phyloP scores from a whole-genome alignment of 768 basidiomycete genomes.

The Leucogyrophana mollusca region DNA sequence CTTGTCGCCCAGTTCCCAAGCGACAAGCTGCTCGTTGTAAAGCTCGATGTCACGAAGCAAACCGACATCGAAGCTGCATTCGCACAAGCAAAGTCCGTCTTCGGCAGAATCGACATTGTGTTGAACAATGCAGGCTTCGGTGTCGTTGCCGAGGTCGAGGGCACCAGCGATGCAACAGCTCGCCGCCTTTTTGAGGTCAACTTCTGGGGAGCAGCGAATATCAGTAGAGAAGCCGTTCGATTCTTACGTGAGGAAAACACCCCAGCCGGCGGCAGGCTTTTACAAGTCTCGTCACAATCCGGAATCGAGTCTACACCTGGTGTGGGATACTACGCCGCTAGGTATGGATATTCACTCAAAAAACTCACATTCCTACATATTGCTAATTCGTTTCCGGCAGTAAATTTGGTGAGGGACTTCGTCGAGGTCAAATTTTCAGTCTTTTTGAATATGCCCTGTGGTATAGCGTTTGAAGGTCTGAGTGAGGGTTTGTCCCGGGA shows the following conservation, averaged over 20 bases:
- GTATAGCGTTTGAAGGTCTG: slow-evolving; percentile 12
- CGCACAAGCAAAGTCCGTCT: slow-evolving; percentile 23
- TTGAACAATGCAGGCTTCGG: slow-evolving; percentile 40
- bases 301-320: slow-evolving; percentile 1
- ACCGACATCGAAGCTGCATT: slow-evolving; percentile 35
- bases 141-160: slow-evolving; percentile 33
- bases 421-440: too few species aligned
- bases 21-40: slow-evolving; percentile 32
- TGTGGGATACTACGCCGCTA: slow-evolving; percentile 10
- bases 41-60: slow-evolving; percentile 36
- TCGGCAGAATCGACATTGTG: slow-evolving; percentile 43
- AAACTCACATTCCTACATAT: too few species aligned
- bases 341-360: slow-evolving; percentile 2
- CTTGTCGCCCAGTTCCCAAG: slow-evolving; percentile 22
- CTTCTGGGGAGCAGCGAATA: slow-evolving; percentile 28
- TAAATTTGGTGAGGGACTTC: too few species aligned
- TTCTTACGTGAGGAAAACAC: slow-evolving; percentile 36
- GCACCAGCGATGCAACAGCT: slow-evolving; percentile 26
- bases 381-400: too few species aligned
- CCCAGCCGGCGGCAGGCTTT: slow-evolving; percentile 36
- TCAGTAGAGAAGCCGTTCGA: slow-evolving; percentile 22
- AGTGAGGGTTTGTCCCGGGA: slow-evolving; percentile 13
- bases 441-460: background rate
- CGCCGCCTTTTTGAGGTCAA: slow-evolving; percentile 33
- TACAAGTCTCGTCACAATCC: slow-evolving; percentile 37